phyloP scores from a whole-genome alignment of 2,329 filamentous ascomycete genomes.

The Fusarium napiforme region DNA sequence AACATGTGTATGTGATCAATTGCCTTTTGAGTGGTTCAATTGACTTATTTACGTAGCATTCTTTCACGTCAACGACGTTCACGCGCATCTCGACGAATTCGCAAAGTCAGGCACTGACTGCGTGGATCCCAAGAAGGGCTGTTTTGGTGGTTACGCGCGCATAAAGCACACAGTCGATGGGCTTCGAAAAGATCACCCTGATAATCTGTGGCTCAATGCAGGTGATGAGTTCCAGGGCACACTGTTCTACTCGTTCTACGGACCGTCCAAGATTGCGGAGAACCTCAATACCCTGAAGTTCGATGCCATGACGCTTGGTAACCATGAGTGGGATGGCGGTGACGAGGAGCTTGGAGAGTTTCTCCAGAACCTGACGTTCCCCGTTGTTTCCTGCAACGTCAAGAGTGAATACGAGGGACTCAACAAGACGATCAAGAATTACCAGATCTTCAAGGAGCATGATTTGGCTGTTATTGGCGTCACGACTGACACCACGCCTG shows the following conservation, averaged over 20 bases:
- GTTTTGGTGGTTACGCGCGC: constrained; percentile 72
- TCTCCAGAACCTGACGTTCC: constrained; percentile 71
- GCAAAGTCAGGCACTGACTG: constrained; percentile 71
- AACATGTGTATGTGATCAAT: constrained; percentile 58
- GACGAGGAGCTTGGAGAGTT: constrained; percentile 72
- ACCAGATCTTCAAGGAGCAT: constrained; percentile 71
- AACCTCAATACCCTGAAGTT: constrained; percentile 74
- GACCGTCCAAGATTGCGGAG: constrained; percentile 74
- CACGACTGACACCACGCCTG: constrained; percentile 68
- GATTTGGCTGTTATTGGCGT: constrained; percentile 72
- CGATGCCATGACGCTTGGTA: constrained; percentile 74
- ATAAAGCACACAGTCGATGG: constrained; percentile 70
- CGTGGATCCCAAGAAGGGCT: constrained; percentile 64
- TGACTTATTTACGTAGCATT: constrained; percentile 55
- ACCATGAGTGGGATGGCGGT: constrained; percentile 74
- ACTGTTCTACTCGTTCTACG: constrained; percentile 74
- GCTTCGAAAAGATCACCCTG: constrained; percentile 66
- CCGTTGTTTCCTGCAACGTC: constrained; percentile 72
- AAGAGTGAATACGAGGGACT: constrained; percentile 68
- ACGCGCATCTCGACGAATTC: constrained; percentile 74
- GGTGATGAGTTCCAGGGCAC: constrained; percentile 79
- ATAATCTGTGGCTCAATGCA: constrained; percentile 71
- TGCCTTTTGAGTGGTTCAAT: background rate
- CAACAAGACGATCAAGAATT: constrained; percentile 72
- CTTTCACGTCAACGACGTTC: constrained; percentile 77